These are phyloP conservation scores for Huntiella decipiens DNA, from an alignment of 2,329 filamentous ascomycete species.

Conservation along the genomic window DNA sequence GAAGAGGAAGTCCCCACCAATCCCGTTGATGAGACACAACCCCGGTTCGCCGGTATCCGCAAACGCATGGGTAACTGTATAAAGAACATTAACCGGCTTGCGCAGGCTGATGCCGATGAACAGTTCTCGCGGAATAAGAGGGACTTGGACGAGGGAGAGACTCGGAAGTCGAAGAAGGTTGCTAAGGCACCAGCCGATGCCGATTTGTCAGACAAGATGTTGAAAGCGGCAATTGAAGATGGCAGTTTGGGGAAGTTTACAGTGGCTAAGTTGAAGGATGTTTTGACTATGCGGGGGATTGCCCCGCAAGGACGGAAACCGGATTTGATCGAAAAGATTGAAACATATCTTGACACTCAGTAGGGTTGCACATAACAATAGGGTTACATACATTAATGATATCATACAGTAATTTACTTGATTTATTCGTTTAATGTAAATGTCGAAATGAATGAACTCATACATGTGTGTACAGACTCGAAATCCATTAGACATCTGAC, in stretches of 20 bases:
- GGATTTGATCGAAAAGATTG: slow-evolving; percentile 34
- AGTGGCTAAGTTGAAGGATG: slow-evolving; percentile 31
- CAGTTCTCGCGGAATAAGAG: no score
- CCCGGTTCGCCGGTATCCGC: slow-evolving; percentile 71
- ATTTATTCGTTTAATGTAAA: no score
- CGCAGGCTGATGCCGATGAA: slow-evolving; percentile 32
- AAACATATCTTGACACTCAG: slow-evolving; percentile 36
- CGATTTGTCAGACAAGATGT: slow-evolving; percentile 25
- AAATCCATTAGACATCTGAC: neutral
- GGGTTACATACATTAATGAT: neutral
- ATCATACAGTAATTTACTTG: neutral
- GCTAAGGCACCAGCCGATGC: slow-evolving; percentile 18
- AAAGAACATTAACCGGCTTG: slow-evolving; percentile 47
- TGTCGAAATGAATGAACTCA: no score
- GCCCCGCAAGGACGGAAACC: slow-evolving; percentile 33
- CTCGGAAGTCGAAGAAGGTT: slow-evolving; percentile 27
- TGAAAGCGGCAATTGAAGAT: slow-evolving; percentile 26
- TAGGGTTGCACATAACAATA: neutral
- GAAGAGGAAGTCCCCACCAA: slow-evolving; percentile 76
- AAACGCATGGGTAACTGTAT: slow-evolving; percentile 71
- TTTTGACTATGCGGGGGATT: slow-evolving; percentile 28
- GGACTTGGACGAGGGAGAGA: slow-evolving; percentile 16
- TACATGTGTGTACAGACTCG: no score
- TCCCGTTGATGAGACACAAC: slow-evolving; percentile 57
- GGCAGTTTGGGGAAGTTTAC: slow-evolving; percentile 34